Evolutionary conservation across 2,329 filamentous ascomycete genomes (phyloP), one percentile per base, ranked within the genome.

Genomic region (Hymenoscyphus infarciens): DNA sequence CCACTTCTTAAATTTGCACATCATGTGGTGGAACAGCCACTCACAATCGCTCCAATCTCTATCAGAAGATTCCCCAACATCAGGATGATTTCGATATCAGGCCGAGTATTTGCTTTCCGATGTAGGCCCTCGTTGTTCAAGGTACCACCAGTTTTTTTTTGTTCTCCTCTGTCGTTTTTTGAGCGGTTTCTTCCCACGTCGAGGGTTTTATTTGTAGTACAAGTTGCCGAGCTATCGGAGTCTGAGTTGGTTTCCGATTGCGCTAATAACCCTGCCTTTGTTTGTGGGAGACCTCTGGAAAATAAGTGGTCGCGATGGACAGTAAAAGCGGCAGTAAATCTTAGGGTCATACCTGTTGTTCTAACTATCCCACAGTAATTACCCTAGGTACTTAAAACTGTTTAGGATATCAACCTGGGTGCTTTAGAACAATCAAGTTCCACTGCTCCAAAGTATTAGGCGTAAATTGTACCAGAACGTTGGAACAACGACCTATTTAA

Each of bases 151-250:
- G 3, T 49, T 49, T n/a, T n/a, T n/a, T n/a, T n/a, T n/a, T n/a
- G n/a, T n/a, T n/a, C n/a, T n/a, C n/a, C n/a, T n/a, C 10, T 52
- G 45, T 52, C 19, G 19, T 52, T 52, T 45, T 49, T 52, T 52
- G 45, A 22, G 45, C 22, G 45, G 22, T 52, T 52, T 52, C 45
- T 25, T 25, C 19, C 19, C 13, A 22, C 45, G 45, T 13, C 45
- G 19, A 52, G 45, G 45, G 8, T 13, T 52, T 52, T 52, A 22
- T 52, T 52, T 52, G 45, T 19, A 52, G 45, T 52, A 52, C 45
- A 52, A 52, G 19, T 22, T 52, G 45, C 45, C 45, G 19, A 8
- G 22, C 19, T 52, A 52, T 13, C 45, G 25, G 19, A 52, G 13
- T 13, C 10, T 52, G 45, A 25, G 19, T 19, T 52, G 45, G 8